Evolutionary conservation across 257 asterid species (phyloP).

Genomic region (Solanum lycopersicoides): DNA sequence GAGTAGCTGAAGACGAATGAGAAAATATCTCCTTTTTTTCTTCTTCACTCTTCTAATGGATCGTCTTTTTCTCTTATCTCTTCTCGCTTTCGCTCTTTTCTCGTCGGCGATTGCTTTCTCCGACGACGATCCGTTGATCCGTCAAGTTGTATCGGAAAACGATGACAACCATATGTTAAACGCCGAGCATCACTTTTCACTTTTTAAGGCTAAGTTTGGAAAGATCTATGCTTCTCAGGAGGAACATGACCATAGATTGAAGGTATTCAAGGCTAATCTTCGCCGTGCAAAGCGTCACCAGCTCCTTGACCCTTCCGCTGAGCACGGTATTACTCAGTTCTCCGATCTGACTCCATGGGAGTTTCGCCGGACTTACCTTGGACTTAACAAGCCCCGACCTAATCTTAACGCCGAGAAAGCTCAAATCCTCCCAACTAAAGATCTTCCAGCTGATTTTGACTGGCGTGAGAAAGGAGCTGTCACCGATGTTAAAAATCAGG

Average conservation of each 20-base stretch:
- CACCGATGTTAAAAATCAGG: conserved; percentile 79
- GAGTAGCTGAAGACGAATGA: neutral
- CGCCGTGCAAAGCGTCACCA: conserved; percentile 73
- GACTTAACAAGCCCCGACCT: conserved; percentile 30
- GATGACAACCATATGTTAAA: conserved; percentile 42
- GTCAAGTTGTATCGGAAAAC: conserved; percentile 59
- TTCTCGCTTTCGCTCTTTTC: neutral
- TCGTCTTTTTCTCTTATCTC: neutral
- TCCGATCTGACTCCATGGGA: conserved; percentile 71
- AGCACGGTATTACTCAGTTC: conserved; percentile 79
- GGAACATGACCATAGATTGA: conserved; percentile 71
- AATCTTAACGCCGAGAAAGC: conserved; percentile 61
- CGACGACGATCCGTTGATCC: conserved; percentile 10
- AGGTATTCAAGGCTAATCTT: conserved; percentile 65
- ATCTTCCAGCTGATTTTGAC: conserved; percentile 65
- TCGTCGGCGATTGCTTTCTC: neutral
- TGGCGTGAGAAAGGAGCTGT: conserved; percentile 94
- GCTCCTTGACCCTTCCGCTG: conserved; percentile 73
- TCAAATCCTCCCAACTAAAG: conserved; percentile 54
- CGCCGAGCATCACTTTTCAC: conserved; percentile 68
- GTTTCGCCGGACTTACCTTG: conserved; percentile 53
- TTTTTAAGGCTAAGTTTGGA: conserved; percentile 47
- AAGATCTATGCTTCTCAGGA: conserved; percentile 53
- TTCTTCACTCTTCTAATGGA: neutral
- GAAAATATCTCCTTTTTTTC: neutral